These are phyloP conservation scores for Sporothrix schenckii DNA, from an alignment of 2,329 filamentous ascomycete genomes.

Conservation along the genomic window DNA sequence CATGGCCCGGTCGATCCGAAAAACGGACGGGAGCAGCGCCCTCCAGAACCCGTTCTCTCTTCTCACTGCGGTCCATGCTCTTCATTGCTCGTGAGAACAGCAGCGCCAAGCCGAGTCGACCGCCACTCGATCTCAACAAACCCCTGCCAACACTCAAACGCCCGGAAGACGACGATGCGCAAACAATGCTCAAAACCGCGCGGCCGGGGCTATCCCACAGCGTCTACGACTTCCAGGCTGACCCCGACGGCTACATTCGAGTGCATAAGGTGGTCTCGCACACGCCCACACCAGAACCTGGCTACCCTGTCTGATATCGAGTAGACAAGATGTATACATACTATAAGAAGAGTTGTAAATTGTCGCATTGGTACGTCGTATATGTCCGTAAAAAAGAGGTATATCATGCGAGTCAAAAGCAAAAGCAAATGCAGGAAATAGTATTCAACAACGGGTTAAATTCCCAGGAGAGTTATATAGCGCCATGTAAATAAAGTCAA, in stretches of 20 bases:
- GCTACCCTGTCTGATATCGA: neutral
- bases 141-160: neutral
- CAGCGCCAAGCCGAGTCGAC: neutral
- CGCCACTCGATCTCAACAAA: conserved; percentile 1
- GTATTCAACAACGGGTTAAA: neutral
- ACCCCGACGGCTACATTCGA: conserved; percentile 10
- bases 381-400: neutral
- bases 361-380: neutral
- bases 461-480: conserved; percentile 9
- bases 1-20: neutral
- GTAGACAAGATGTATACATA: neutral
- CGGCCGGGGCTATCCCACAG: neutral
- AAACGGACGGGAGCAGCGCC: neutral
- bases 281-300: neutral
- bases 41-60: neutral
- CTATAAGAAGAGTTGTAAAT: neutral
- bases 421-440: neutral
- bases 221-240: conserved; percentile 15
- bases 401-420: neutral
- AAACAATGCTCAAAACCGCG: no score
- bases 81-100: neutral
- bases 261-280: neutral
- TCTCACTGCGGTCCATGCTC: neutral
- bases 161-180: neutral
- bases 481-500: neutral